Percentiles rank a stretch among this genome's conserved stretches.
Evolutionary conservation across 768 basidiomycete species (phyloP).

Genomic region (Exsudoporus frostii): DNA sequence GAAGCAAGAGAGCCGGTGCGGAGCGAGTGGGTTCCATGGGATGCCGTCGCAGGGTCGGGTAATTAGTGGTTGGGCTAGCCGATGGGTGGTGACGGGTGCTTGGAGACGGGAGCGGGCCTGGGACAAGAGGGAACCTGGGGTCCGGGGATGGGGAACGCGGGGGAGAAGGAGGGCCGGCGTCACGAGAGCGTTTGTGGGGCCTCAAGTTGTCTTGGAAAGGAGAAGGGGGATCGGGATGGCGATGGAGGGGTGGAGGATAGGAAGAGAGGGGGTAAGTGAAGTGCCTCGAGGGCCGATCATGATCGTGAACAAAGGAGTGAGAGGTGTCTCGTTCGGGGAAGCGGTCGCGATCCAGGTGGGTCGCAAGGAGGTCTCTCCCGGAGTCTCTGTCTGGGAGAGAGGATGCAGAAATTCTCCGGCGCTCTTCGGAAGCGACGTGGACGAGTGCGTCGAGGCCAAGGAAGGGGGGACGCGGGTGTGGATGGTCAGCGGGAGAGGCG

Average conservation of each 20-base stretch:
- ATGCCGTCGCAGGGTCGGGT: slow-evolving; percentile 25
- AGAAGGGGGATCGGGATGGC: neutral
- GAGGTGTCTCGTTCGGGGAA: neutral
- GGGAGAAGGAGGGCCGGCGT: slow-evolving; percentile 9
- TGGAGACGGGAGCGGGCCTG: slow-evolving; percentile 13
- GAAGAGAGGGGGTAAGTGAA: neutral
- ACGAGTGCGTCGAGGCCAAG: slow-evolving; percentile 63
- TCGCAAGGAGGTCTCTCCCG: neutral
- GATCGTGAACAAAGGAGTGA: slow-evolving; percentile 21
- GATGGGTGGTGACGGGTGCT: slow-evolving; percentile 16
- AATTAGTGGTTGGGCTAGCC: slow-evolving; percentile 19
- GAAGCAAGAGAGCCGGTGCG: neutral
- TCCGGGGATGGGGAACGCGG: slow-evolving; percentile 14
- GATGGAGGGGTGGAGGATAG: neutral
- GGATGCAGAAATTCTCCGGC: slow-evolving; percentile 41
- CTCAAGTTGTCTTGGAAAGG: slow-evolving; percentile 6
- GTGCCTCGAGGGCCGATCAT: slow-evolving; percentile 14
- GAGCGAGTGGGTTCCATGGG: slow-evolving; percentile 11
- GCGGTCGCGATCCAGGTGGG: neutral
- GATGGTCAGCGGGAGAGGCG: neutral
- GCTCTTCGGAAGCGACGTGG: slow-evolving; percentile 67
- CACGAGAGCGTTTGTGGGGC: slow-evolving; percentile 26
- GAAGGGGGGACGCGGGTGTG: slow-evolving; percentile 13
- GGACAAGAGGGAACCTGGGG: neutral
- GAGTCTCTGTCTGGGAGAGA: neutral